phyloP scores from a whole-genome alignment of 441 rosid genomes.

The Mallotus repandus region DNA sequence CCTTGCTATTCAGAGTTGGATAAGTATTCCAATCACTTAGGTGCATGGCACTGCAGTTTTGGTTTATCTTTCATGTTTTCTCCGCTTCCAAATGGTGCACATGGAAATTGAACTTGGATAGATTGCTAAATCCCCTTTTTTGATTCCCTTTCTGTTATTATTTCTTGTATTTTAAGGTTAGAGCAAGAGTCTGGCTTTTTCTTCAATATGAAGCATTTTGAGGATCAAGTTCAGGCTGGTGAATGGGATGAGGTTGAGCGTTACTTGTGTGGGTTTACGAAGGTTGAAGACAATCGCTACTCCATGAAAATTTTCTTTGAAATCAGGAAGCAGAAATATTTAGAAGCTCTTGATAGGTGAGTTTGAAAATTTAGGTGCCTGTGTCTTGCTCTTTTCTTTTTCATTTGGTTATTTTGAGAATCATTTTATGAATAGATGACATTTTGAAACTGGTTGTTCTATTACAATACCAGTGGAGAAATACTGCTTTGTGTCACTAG shows the following conservation, averaged over 20 bases:
- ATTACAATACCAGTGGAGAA: not conserved
- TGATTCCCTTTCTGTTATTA: not conserved
- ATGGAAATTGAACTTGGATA: not conserved
- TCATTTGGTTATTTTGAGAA: conserved; percentile 1
- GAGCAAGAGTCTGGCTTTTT: conserved; percentile 86
- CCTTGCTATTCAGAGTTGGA: conserved; percentile 1
- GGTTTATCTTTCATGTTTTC: conserved; percentile 7
- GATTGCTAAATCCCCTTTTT: conserved; percentile 9
- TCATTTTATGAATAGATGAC: not conserved
- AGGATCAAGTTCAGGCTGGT: conserved; percentile 62
- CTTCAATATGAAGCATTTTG: conserved; percentile 88
- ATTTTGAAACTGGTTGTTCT: not conserved
- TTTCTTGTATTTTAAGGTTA: conserved; percentile 11
- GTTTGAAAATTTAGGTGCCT: conserved; percentile 8
- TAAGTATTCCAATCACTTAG: not conserved
- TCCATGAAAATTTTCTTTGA: conserved; percentile 87
- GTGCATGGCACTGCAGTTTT: not conserved
- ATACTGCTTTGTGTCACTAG: not conserved
- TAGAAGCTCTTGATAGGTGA: conserved; percentile 84
- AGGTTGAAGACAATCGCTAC: conserved; percentile 82
- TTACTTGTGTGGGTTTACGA: conserved; percentile 80
- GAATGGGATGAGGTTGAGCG: conserved; percentile 95
- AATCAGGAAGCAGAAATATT: conserved; percentile 87
- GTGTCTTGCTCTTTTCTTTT: not conserved
- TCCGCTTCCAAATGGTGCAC: conserved; percentile 13